phyloP scores from a whole-genome alignment of 108 stramenopile species.

The Cylindrotheca closterium region DNA sequence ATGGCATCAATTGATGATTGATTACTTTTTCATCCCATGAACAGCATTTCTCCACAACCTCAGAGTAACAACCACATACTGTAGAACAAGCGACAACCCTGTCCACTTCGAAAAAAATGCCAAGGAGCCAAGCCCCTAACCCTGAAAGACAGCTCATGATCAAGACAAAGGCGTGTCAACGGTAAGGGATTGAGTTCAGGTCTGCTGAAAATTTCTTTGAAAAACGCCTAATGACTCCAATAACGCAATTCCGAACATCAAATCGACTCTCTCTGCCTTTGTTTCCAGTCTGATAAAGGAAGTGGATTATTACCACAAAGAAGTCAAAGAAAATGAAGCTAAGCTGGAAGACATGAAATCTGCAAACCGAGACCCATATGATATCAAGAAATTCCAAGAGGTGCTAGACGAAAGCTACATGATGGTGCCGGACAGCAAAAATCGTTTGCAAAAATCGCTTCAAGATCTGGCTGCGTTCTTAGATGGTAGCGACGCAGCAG shows the following conservation, averaged over 20 bases:
- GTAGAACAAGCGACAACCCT: too few species aligned
- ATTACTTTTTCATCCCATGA: too few species aligned
- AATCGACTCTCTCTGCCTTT: background rate
- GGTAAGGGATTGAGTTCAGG: conserved; percentile 36
- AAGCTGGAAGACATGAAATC: conserved; percentile 72
- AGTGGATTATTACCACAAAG: conserved; percentile 67
- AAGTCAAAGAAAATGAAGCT: conserved; percentile 68
- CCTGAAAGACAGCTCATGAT: conserved; percentile 82
- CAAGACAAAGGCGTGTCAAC: conserved; percentile 84
- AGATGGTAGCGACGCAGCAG: conserved; percentile 6
- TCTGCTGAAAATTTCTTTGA: background rate
- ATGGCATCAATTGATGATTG: too few species aligned
- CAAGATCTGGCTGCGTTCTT: conserved; percentile 58
- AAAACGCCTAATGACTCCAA: background rate
- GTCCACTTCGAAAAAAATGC: background rate
- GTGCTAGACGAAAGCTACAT: conserved; percentile 79
- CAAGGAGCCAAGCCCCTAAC: conserved; percentile 26
- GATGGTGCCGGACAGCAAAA: conserved; percentile 81
- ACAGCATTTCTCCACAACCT: too few species aligned
- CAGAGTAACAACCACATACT: too few species aligned
- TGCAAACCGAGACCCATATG: conserved; percentile 63
- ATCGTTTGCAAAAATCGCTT: conserved; percentile 53
- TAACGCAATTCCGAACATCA: background rate
- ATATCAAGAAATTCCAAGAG: conserved; percentile 84
- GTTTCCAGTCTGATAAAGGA: conserved; percentile 63